Evolutionary conservation across 2,329 filamentous ascomycete species (phyloP).

Genomic region (Dactylellina leptospora): DNA sequence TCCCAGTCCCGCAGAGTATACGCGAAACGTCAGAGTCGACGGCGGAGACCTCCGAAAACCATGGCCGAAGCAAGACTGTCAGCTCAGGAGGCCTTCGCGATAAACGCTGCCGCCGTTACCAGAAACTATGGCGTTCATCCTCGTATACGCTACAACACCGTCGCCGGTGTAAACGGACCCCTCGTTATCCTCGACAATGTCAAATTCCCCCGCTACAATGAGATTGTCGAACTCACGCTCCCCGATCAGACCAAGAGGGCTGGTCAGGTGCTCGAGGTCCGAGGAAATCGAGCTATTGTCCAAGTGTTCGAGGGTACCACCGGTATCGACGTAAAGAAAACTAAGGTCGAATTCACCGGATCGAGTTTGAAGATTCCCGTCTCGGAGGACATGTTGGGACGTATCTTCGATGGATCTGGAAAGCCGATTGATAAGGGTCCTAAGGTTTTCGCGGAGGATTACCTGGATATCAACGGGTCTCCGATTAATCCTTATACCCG

Average conservation of each 20-base stretch:
- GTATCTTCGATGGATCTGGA: constrained; percentile 95
- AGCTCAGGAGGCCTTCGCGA: constrained; percentile 57
- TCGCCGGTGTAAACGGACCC: constrained; percentile 96
- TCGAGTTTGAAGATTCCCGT: constrained; percentile 98
- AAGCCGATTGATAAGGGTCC: constrained; percentile 98
- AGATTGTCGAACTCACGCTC: constrained; percentile 91
- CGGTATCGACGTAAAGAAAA: constrained; percentile 98
- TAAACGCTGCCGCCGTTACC: constrained; percentile 57
- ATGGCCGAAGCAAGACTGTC: constrained; percentile 55
- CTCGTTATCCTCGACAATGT: constrained; percentile 90
- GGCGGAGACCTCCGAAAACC: constrained; percentile 30
- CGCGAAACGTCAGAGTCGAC: constrained; percentile 10
- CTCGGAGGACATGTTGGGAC: constrained; percentile 98
- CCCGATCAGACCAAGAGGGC: constrained; percentile 93
- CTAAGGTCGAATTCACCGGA: constrained; percentile 88
- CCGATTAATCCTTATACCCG: constrained; percentile 98
- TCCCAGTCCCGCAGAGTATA: constrained; percentile 4
- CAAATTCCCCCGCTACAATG: constrained; percentile 97
- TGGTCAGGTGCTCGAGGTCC: constrained; percentile 95
- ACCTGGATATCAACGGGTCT: constrained; percentile 97
- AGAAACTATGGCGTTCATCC: constrained; percentile 66
- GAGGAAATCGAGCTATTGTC: constrained; percentile 93
- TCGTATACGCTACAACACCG: constrained; percentile 93
- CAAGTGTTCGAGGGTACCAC: constrained; percentile 98
- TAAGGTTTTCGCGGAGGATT: constrained; percentile 97